Evolutionary conservation across 208 protist genomes (phyloP), one percentile per base, ranked within the genome.

Genomic region (Crithidia brevicula): DNA sequence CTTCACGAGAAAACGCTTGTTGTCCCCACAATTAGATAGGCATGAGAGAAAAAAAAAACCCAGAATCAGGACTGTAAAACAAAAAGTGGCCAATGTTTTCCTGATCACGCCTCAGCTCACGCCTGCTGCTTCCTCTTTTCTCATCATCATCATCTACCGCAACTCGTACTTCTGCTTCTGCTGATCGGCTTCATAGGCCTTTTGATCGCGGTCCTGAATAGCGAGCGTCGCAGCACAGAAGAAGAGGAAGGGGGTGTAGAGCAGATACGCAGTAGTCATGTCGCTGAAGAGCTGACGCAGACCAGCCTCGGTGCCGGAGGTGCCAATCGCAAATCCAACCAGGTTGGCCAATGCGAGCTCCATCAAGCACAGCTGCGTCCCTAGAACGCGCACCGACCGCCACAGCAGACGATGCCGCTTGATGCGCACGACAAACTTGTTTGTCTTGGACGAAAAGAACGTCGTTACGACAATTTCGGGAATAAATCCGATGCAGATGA

Each of bases 401-500:
- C 79, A 96, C 13, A 89, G 22, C 2, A 74, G 20, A 20, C 61
- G 54, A 16, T 51, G 65, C 22, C 50, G 54, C 47, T 64, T 70
- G 18, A 90, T 47, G 11, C 49, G 46, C 22, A 73, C 6, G 0
- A 76, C 63, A 15, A 83, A 15, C 33, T 47, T 38, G 36, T 70
- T 75, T 18, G 57, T 52, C 22, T 33, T 70, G 8, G 74, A 72
- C 40, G 72, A 33, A 13, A 97, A 77, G 53, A 85, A 66, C 18
- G 52, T 22, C 4, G 84, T 86, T 5, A 96, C 45, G 22, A 76
- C 47, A 22, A 91, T 74, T 46, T 97, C 93, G 0, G 89, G 76
- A 16, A 93, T 49, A 25, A 97, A 82, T 22, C 43, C 81, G 15
- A 86, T 46, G 52, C 82, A 87, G 31, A 93, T 94, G 72, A 88